These are phyloP conservation scores for Exophiala oligosperma DNA, from an alignment of 2,329 filamentous ascomycete species.

Conservation along the genomic window DNA sequence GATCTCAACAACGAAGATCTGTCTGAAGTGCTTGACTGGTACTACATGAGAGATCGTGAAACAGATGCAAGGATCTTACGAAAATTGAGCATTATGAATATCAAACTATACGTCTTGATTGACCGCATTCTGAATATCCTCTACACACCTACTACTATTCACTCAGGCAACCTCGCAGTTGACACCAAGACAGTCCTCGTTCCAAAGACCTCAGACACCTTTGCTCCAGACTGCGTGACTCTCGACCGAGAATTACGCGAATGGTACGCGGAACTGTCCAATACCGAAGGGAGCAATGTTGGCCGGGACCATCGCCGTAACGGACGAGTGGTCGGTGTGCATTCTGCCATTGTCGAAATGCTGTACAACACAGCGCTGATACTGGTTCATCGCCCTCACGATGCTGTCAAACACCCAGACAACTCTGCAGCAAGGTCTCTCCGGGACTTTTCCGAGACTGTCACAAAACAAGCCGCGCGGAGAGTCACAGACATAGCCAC, in stretches of 20 bases:
- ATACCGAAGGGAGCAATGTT: neutral
- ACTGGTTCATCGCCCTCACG: constrained; percentile 3
- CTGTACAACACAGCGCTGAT: neutral
- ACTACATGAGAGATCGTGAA: neutral
- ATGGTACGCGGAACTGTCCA: constrained; percentile 3
- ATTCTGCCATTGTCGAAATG: constrained; percentile 3
- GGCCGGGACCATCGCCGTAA: neutral
- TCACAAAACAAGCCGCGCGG: neutral
- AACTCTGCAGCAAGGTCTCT: neutral
- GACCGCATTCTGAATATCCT: constrained; percentile 10
- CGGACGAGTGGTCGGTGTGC: neutral
- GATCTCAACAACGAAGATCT: neutral
- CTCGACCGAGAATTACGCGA: constrained; percentile 13
- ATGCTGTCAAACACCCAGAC: neutral
- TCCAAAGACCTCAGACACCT: constrained; percentile 2
- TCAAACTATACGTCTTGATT: constrained; percentile 16
- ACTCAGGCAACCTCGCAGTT: neutral
- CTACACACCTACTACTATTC: neutral
- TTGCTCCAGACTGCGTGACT: neutral
- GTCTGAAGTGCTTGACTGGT: neutral
- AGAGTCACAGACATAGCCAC: constrained; percentile 1
- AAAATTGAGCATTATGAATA: constrained; percentile 8
- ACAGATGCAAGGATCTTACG: neutral
- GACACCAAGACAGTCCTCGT: constrained; percentile 9
- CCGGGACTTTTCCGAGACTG: neutral